Percentiles rank a stretch among this genome's conserved stretches.
Conservation (phyloP, 345 rosid species). For the Citrus inodora region DNA sequence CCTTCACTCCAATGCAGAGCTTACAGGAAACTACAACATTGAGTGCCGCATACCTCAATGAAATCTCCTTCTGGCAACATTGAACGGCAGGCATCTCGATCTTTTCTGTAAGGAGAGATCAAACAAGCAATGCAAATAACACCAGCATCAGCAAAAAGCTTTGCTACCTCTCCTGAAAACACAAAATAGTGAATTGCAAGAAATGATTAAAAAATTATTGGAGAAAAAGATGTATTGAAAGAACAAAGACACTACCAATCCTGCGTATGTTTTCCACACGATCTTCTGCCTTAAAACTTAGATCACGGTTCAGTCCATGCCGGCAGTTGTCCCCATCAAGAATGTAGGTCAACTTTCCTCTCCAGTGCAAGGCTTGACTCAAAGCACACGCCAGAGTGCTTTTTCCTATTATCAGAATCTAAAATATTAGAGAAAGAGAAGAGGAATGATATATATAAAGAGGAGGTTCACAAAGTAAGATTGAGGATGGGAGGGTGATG, state of each 20-base stretch:
- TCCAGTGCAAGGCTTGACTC: constrained; percentile 47
- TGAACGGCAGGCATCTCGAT: constrained; percentile 66
- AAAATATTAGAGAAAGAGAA: neutral
- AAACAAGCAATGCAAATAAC: constrained; percentile 81
- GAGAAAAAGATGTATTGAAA: neutral
- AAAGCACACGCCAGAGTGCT: constrained; percentile 84
- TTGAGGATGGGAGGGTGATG: neutral
- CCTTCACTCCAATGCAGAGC: neutral
- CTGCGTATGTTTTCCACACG: constrained; percentile 76
- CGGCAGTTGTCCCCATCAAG: constrained; percentile 85
- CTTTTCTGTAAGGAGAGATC: constrained; percentile 82
- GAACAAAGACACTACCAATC: constrained; percentile 39
- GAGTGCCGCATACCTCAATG: constrained; percentile 51
- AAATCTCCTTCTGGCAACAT: constrained; percentile 72
- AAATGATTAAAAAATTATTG: neutral
- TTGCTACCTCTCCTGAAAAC: constrained; percentile 72
- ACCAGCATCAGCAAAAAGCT: constrained; percentile 82
- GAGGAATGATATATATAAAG: neutral
- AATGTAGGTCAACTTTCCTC: constrained; percentile 69
- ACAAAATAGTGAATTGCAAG: neutral
- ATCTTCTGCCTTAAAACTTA: constrained; percentile 63
- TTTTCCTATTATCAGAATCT: constrained; percentile 42
- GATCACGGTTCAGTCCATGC: constrained; percentile 73
- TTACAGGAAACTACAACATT: neutral
- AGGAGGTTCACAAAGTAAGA: too few relatives aligned